phyloP scores from a whole-genome alignment of 495 filamentous ascomycete species.

The Bathelium albidoporum region DNA sequence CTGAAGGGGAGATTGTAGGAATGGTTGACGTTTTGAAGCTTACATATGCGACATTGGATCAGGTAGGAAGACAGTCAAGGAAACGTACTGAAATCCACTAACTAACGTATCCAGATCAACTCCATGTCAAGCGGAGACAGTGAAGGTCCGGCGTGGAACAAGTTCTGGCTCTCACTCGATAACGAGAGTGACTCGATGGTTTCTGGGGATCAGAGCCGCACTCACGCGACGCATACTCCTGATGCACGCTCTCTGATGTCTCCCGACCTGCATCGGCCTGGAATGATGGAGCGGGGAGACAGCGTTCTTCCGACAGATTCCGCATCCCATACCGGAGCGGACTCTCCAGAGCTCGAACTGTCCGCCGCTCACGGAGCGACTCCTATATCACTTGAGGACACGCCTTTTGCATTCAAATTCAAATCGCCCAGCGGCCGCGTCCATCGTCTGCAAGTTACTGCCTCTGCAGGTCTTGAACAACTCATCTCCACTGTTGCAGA shows the following conservation, averaged over 20 bases:
- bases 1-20: slow-evolving; percentile 90
- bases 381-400: slow-evolving; percentile 48
- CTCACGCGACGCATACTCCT: slow-evolving; percentile 50
- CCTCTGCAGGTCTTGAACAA: slow-evolving; percentile 68
- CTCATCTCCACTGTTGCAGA: slow-evolving; percentile 68
- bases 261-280: slow-evolving; percentile 56
- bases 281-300: slow-evolving; percentile 52
- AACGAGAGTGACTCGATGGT: slow-evolving; percentile 94
- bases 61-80: slow-evolving; percentile 46
- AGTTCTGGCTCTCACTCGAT: slow-evolving; percentile 97
- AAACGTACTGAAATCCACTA: not conserved
- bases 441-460: slow-evolving; percentile 77
- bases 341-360: slow-evolving; percentile 53
- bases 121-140: slow-evolving; percentile 69
- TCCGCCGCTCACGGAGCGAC: slow-evolving; percentile 45
- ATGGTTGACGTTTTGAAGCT: slow-evolving; percentile 99
- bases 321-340: slow-evolving; percentile 79
- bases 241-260: slow-evolving; percentile 70
- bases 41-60: slow-evolving; percentile 94
- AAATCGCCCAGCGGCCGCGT: slow-evolving; percentile 95
- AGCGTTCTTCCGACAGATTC: slow-evolving; percentile 88
- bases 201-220: slow-evolving; percentile 73
- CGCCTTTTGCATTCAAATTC: slow-evolving; percentile 96
- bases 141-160: slow-evolving; percentile 97
- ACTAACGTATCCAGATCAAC: slow-evolving; percentile 46